Conservation (phyloP, 179 eudicot genomes). For the Beta lomatogona region DNA sequence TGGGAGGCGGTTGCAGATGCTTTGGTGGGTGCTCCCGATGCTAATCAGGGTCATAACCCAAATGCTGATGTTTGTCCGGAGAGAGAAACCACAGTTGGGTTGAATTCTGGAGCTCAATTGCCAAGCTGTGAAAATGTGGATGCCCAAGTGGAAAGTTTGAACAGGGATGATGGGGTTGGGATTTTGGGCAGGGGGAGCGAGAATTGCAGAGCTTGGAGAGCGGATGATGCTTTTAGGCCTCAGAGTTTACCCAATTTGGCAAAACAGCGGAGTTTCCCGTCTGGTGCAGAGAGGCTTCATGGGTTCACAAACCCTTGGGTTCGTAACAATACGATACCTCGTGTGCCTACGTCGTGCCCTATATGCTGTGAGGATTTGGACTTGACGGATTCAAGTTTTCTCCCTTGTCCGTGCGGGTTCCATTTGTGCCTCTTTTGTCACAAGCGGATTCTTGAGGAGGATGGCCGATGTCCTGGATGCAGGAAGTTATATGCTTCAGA, state of each 20-base stretch:
- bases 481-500: slow-evolving; percentile 76
- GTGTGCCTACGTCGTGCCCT: slow-evolving; percentile 70
- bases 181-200: slow-evolving; percentile 32
- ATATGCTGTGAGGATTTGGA: slow-evolving; percentile 96
- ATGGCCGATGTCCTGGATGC: slow-evolving; percentile 95
- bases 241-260: slow-evolving; percentile 76
- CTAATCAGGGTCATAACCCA: slow-evolving; percentile 37
- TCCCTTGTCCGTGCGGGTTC: slow-evolving; percentile 85
- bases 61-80: slow-evolving; percentile 17
- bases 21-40: slow-evolving; percentile 52
- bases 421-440: slow-evolving; percentile 94
- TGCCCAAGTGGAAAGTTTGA: slow-evolving; percentile 27
- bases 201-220: slow-evolving; percentile 68
- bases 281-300: slow-evolving; percentile 45
- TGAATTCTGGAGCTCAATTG: slow-evolving; percentile 26
- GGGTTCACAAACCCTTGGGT: slow-evolving; percentile 45
- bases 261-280: slow-evolving; percentile 73
- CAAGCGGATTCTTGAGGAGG: slow-evolving; percentile 87
- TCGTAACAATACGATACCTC: slow-evolving; percentile 34
- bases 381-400: slow-evolving; percentile 75
- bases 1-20: slow-evolving; percentile 97
- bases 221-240: slow-evolving; percentile 85
- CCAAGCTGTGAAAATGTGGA: slow-evolving; percentile 14
- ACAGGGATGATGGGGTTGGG: slow-evolving; percentile 37
- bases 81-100: slow-evolving; percentile 17